phyloP scores from a whole-genome alignment of 2,329 filamentous ascomycete species.

The Ascochyta lentis region DNA sequence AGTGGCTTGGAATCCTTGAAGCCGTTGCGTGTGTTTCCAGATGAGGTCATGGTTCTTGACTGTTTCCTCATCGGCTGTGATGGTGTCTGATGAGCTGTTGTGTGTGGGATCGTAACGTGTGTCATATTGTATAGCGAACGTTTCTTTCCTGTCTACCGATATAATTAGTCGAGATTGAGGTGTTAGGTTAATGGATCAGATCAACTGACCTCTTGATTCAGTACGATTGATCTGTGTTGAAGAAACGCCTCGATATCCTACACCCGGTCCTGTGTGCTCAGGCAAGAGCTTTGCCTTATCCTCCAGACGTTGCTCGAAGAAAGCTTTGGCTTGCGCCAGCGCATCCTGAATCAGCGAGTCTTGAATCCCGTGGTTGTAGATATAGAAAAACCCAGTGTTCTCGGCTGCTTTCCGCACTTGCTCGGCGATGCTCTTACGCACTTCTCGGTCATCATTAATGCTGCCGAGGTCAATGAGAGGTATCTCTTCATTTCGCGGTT shows the following conservation, averaged over 20 bases:
- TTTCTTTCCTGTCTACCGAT: constrained; percentile 5
- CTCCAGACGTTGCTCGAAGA: neutral
- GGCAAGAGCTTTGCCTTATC: neutral
- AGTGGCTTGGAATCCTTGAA: constrained; percentile 58
- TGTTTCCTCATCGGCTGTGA: neutral
- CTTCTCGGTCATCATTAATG: constrained; percentile 47
- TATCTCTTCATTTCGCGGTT: constrained; percentile 39
- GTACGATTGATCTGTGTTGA: constrained; percentile 5
- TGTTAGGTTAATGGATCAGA: neutral
- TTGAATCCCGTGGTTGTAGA: constrained; percentile 41
- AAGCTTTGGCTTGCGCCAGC: constrained; percentile 12
- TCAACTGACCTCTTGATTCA: neutral
- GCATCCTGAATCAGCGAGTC: neutral
- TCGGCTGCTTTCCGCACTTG: constrained; percentile 13
- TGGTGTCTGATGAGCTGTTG: neutral
- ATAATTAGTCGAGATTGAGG: neutral
- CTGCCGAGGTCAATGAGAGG: constrained; percentile 44
- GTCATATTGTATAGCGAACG: constrained; percentile 6
- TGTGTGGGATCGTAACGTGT: neutral
- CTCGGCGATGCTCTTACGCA: constrained; percentile 50
- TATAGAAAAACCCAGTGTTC: constrained; percentile 20
- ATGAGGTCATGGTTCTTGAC: constrained; percentile 1
- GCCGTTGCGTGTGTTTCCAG: neutral
- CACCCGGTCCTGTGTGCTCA: neutral
- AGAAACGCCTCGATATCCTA: constrained; percentile 1